Base-by-base conservation (phyloP, 176 grass and related monocot species). In the Poa pratensis region DNA sequence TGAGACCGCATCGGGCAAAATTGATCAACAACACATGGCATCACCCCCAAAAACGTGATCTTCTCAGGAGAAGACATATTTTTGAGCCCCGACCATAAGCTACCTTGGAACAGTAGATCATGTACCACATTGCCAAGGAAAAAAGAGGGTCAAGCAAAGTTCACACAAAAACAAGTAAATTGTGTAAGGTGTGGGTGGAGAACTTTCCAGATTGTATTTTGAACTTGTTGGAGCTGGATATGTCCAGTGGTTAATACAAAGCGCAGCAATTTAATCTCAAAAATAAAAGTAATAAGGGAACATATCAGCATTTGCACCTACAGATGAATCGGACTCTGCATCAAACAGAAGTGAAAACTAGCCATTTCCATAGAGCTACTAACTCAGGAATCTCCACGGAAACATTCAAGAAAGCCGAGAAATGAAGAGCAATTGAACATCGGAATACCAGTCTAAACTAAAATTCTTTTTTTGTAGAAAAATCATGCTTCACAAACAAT, bases 371-470 rank as follows among this genome's bases (percentile, higher is more conserved):
- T 39, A 22, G 32, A 18, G 18, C 35, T 6, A 37, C 35, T 30
- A 9, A 22, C 1, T n/a, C 34, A 6, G 9, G 17, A 19, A 65
- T 49, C 49, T 32, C 17, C 10, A 24, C 26, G 4, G 24, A 24
- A 26, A 64, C 30, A 40, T 82, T 13, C 49, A 46, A 20, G 5
- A 40, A 48, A 66, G 11, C 78, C 23, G 2, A 32, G 68, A 73
- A 64, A 35, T 10, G 43, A 84, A 76, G 7, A 66, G 40, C 12
- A 84, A 75, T 76, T 84, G 54, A 45, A 60, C 22, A 73, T 42
- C 10, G 2, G 37, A 52, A 72, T 84, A 84, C 9, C 18, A 51
- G 30, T 34, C 54, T 20, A 49, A 53, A 20, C 30, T 30, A 17
- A 75, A 75, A 75, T 32, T 6, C 43, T 2, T 64, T 5, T 64